These are phyloP conservation scores for Erythrophleum fordii DNA, from an alignment of 306 rosid species.

Conservation along the genomic window DNA sequence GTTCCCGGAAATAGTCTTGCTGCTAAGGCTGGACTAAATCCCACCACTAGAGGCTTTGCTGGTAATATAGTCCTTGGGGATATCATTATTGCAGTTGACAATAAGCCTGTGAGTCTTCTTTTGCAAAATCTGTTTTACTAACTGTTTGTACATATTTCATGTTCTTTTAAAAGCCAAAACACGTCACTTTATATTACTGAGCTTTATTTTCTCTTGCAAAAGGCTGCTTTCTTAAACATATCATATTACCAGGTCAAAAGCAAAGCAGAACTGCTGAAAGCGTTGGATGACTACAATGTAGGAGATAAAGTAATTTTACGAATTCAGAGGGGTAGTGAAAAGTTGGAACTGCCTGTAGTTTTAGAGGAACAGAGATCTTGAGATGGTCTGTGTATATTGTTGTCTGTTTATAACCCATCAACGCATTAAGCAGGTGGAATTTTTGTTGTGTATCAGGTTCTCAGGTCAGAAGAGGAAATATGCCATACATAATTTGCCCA, in stretches of 20 bases:
- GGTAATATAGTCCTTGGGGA: conserved; percentile 91
- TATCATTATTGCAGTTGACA: conserved; percentile 77
- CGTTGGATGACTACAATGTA: conserved; percentile 73
- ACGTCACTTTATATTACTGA: conserved; percentile 24
- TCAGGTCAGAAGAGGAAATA: neutral
- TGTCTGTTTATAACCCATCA: neutral
- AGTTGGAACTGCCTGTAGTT: conserved; percentile 64
- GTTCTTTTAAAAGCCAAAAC: conserved; percentile 15
- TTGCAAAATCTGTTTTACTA: conserved; percentile 35
- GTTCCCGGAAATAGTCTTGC: conserved; percentile 88
- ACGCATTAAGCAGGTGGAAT: neutral
- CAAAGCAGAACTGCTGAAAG: conserved; percentile 80
- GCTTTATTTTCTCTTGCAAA: neutral
- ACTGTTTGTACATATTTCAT: conserved; percentile 3
- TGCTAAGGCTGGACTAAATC: conserved; percentile 77
- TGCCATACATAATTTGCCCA: conserved; percentile 9
- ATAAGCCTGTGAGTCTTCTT: conserved; percentile 70
- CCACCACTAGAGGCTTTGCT: conserved; percentile 89
- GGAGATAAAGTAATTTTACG: conserved; percentile 71
- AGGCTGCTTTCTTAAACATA: neutral
- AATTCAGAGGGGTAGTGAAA: conserved; percentile 74
- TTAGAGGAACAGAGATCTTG: conserved; percentile 73
- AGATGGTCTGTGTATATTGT: conserved; percentile 13
- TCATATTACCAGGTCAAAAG: conserved; percentile 65
- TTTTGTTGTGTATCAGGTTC: neutral